A percentile compares a stretch with the other conserved stretches of the same genome.
Conservation (phyloP, 169 alveolate genomes). For the Cryptosporidium xiaoi region DNA sequence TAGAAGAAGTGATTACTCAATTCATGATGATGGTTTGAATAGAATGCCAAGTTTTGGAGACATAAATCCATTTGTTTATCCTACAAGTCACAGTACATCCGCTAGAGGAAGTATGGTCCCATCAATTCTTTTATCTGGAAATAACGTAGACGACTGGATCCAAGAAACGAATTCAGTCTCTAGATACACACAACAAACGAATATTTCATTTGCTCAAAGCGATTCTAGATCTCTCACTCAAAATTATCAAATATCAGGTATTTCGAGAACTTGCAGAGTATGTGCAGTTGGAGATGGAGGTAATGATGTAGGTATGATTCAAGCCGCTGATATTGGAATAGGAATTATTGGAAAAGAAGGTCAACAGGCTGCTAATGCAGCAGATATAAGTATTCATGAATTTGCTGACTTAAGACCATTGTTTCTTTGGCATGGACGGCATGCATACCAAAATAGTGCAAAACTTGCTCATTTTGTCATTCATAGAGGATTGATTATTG, state of each 20-base stretch:
- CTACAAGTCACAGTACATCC: background rate
- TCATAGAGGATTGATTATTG: slow-evolving; percentile 95
- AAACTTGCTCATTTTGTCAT: slow-evolving; percentile 93
- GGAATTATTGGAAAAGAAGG: slow-evolving; percentile 98
- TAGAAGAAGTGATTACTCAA: background rate
- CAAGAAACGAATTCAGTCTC: background rate
- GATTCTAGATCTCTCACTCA: slow-evolving; percentile 6
- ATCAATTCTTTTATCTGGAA: slow-evolving; percentile 3
- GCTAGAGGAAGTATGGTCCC: background rate
- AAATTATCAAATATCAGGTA: slow-evolving; percentile 18
- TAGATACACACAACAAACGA: slow-evolving; percentile 1
- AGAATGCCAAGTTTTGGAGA: background rate
- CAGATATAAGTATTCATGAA: slow-evolving; percentile 95
- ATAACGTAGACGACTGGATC: slow-evolving; percentile 51
- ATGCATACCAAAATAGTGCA: slow-evolving; percentile 93
- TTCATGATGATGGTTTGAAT: background rate
- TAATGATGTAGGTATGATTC: slow-evolving; percentile 99
- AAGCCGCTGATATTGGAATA: slow-evolving; percentile 93
- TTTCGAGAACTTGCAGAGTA: slow-evolving; percentile 80
- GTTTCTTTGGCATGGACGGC: slow-evolving; percentile 97
- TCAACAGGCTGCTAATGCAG: slow-evolving; percentile 95
- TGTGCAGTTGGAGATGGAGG: slow-evolving; percentile 99
- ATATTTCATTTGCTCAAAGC: slow-evolving; percentile 8
- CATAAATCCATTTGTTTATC: background rate
- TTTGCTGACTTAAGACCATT: slow-evolving; percentile 91